Evolutionary conservation across 1,139 yeast species (phyloP).

Genomic region (Schwanniomyces etchellsii): DNA sequence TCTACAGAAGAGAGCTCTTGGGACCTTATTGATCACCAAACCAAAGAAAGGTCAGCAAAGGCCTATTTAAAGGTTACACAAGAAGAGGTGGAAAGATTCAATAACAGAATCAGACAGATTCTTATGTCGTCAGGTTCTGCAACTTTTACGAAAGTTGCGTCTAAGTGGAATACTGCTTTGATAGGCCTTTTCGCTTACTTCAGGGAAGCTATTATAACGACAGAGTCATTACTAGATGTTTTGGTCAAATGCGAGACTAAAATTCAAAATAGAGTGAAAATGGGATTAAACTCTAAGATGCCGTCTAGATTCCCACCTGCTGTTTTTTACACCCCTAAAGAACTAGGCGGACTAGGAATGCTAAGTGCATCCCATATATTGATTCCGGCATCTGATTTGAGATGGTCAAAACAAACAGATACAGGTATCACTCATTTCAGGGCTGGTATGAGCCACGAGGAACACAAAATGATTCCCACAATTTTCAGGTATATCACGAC

Average conservation of each 20-base stretch:
- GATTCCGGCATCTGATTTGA: constrained; percentile 87
- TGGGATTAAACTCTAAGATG: constrained; percentile 96
- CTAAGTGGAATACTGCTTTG: constrained; percentile 94
- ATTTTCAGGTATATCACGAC: constrained; percentile 87
- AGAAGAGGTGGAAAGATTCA: constrained; percentile 73
- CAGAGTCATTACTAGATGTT: constrained; percentile 71
- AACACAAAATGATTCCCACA: constrained; percentile 82
- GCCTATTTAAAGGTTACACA: constrained; percentile 83
- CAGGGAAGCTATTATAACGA: constrained; percentile 87
- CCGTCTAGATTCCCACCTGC: constrained; percentile 99
- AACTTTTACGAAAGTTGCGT: constrained; percentile 89
- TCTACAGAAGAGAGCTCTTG: constrained; percentile 76
- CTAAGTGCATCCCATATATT: constrained; percentile 92
- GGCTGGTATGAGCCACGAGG: constrained; percentile 85
- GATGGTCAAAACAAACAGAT: constrained; percentile 91
- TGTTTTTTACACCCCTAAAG: constrained; percentile 95
- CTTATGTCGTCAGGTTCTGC: constrained; percentile 95
- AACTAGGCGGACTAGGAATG: constrained; percentile 97
- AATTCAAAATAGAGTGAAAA: constrained; percentile 88
- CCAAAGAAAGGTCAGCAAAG: constrained; percentile 85
- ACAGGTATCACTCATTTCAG: constrained; percentile 93
- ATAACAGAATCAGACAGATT: constrained; percentile 81
- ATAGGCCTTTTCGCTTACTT: constrained; percentile 83
- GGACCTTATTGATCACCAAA: constrained; percentile 68
- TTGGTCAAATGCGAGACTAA: constrained; percentile 90